Base-by-base conservation (phyloP, 352 stramenopile genomes). In the Phytophthora pini region DNA sequence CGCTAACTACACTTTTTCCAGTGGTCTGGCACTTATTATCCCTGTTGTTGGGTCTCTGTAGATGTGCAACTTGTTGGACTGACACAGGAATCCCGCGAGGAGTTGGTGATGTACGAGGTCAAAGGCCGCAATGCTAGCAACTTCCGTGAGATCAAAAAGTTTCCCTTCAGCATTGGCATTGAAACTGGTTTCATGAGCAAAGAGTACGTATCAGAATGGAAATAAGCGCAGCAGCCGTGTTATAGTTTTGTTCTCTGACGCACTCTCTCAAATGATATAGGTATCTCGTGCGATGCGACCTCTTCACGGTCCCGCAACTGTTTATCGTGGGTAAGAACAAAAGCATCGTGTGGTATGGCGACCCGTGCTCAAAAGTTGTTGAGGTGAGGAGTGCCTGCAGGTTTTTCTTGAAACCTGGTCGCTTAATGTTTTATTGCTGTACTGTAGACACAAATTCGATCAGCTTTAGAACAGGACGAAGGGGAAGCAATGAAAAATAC, bases 131-230 rank as follows among this genome's bases (percentile, higher is more conserved):
- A 66, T 11, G 77, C 82, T n/a, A 91, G 61, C 56, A 65, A 87
- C 59, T 92, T 89, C 50, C 74, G 74, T 38, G 57, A 76, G 31
- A 55, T 93, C 27, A 65, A 74, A 36, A 52, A 73, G 17, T 88
- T 93, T 36, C 24, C 58, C 2, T 92, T 92, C 51, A 72, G 55
- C 6, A 79, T 93, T 41, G 84, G 68, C 11, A 89, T 90, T n/a
- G 84, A 93, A 61, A 77, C 83, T 31, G 84, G 82, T 9, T 71
- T 74, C 53, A 87, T 92, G 76, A 85, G 73, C 77, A 91, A 90
- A 69, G 67, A 80, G 79, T 92, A 55, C 20, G 75, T 67, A 4
- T 17, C 22, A 24, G n/a, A 13, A 15, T 62, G 59, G 31, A 49
- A 56, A 48, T 49, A 39, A 22, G 38, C 22, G 34, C n/a, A 27